These are phyloP conservation scores for Suhomyces chickasaworum DNA, from an alignment of 1,139 yeast genomes.

Conservation along the genomic window DNA sequence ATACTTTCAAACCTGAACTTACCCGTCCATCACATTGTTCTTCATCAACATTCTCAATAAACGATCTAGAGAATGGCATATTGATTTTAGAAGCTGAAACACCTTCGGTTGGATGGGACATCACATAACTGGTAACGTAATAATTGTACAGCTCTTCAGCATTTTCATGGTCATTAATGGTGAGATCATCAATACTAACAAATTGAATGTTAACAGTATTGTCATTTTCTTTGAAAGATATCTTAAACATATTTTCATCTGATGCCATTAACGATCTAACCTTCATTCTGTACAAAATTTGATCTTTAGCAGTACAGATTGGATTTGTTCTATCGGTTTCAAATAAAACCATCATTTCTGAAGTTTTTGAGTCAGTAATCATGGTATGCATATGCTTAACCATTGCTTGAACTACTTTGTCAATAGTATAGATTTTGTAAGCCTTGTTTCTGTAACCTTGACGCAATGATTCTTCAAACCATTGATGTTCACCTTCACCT, in stretches of 20 bases:
- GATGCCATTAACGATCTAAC: constrained; percentile 78
- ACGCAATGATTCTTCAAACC: constrained; percentile 94
- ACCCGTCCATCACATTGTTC: constrained; percentile 68
- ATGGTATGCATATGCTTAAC: constrained; percentile 85
- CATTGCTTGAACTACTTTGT: constrained; percentile 86
- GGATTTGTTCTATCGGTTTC: constrained; percentile 73
- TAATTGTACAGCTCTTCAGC: constrained; percentile 88
- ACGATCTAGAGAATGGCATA: constrained; percentile 71
- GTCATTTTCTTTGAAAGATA: constrained; percentile 61
- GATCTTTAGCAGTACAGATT: constrained; percentile 78
- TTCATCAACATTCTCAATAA: constrained; percentile 57
- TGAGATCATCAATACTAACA: constrained; percentile 83
- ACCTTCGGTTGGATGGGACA: constrained; percentile 98
- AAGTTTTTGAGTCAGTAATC: constrained; percentile 77
- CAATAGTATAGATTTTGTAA: constrained; percentile 87
- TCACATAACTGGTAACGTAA: constrained; percentile 86
- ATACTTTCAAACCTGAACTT: constrained; percentile 75
- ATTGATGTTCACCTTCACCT: constrained; percentile 90
- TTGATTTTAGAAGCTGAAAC: constrained; percentile 77
- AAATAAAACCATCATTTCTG: constrained; percentile 78
- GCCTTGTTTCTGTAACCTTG: constrained; percentile 95
- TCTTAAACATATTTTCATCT: constrained; percentile 91
- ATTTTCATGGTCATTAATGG: constrained; percentile 73
- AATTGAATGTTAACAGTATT: constrained; percentile 73
- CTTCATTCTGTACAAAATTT: constrained; percentile 86